These are phyloP conservation scores for Serpula lacrymans DNA, from an alignment of 768 basidiomycete species.

Conservation along the genomic window DNA sequence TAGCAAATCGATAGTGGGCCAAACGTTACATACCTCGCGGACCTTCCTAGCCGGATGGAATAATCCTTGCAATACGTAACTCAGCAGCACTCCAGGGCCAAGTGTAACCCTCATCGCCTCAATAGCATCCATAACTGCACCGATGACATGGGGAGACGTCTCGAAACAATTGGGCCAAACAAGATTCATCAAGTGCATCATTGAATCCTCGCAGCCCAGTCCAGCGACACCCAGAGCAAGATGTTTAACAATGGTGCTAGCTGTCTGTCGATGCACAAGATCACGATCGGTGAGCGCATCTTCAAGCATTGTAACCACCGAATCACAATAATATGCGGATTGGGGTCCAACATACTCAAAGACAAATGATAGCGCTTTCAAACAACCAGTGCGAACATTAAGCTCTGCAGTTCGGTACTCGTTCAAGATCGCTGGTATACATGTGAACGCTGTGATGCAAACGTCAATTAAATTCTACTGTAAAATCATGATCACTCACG, in stretches of 20 bases:
- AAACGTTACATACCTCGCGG: slow-evolving; percentile 91
- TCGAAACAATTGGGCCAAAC: slow-evolving; percentile 99
- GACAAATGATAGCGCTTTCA: slow-evolving; percentile 97
- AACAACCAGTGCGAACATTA: slow-evolving; percentile 97
- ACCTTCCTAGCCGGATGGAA: slow-evolving; percentile 98
- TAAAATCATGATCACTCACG: slow-evolving; percentile 30
- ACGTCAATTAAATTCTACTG: slow-evolving; percentile 5
- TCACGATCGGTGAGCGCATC: slow-evolving; percentile 98
- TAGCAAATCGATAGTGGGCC: too few species aligned
- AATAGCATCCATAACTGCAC: slow-evolving; percentile 96
- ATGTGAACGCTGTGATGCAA: slow-evolving; percentile 77
- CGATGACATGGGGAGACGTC: slow-evolving; percentile 97
- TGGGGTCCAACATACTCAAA: slow-evolving; percentile 99
- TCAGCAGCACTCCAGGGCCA: slow-evolving; percentile 88
- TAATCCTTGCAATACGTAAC: slow-evolving; percentile 90
- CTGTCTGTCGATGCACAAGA: slow-evolving; percentile 96
- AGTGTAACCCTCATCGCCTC: slow-evolving; percentile 97
- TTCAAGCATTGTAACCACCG: slow-evolving; percentile 96
- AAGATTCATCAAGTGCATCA: slow-evolving; percentile 96
- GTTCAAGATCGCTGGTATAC: slow-evolving; percentile 97
- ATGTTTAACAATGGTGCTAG: slow-evolving; percentile 98
- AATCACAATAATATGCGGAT: slow-evolving; percentile 95
- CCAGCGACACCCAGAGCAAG: slow-evolving; percentile 95
- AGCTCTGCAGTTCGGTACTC: slow-evolving; percentile 98
- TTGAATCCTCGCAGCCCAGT: slow-evolving; percentile 95